Percentiles rank a stretch among this genome's conserved stretches.
phyloP scores from a whole-genome alignment of 73 alveolate genomes.

The Tetrahymena thermophila region DNA sequence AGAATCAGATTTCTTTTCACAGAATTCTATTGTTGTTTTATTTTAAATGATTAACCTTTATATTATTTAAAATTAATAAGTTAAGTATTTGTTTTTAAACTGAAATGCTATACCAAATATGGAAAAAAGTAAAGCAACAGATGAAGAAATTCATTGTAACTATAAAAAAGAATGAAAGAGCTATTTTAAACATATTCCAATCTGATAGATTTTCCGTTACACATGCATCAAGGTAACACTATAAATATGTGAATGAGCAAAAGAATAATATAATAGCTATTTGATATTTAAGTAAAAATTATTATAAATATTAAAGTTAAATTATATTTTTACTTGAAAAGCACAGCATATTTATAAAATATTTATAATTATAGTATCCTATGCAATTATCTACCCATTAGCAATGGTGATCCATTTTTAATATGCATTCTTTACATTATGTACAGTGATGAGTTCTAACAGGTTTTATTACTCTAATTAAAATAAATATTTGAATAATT shows the following conservation, averaged over 20 bases:
- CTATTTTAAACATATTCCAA: background rate
- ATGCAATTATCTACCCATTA: slow-evolving; percentile 77
- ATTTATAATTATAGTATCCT: slow-evolving; percentile 61
- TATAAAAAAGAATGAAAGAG: background rate
- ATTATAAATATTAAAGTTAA: background rate
- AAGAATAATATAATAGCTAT: background rate
- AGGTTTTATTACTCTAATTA: slow-evolving; percentile 62
- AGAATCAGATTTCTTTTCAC: slow-evolving; percentile 8
- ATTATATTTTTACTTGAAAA: slow-evolving; percentile 6
- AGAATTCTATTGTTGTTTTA: slow-evolving; percentile 30
- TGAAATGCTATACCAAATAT: background rate
- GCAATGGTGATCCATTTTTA: slow-evolving; percentile 82
- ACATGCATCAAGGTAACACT: slow-evolving; percentile 1
- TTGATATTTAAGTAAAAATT: background rate
- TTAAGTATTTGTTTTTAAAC: background rate
- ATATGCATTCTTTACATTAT: slow-evolving; percentile 62
- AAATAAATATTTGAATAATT: no score
- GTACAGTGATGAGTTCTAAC: slow-evolving; percentile 71
- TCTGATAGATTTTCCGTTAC: background rate
- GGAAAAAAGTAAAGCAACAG: background rate
- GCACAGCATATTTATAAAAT: slow-evolving; percentile 39
- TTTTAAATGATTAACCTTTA: slow-evolving; percentile 6
- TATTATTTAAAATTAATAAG: background rate
- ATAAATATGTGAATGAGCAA: background rate
- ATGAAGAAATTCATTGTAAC: background rate